Evolutionary conservation across 495 filamentous ascomycete genomes (phyloP).

Genomic region (Bombardia bombarda): DNA sequence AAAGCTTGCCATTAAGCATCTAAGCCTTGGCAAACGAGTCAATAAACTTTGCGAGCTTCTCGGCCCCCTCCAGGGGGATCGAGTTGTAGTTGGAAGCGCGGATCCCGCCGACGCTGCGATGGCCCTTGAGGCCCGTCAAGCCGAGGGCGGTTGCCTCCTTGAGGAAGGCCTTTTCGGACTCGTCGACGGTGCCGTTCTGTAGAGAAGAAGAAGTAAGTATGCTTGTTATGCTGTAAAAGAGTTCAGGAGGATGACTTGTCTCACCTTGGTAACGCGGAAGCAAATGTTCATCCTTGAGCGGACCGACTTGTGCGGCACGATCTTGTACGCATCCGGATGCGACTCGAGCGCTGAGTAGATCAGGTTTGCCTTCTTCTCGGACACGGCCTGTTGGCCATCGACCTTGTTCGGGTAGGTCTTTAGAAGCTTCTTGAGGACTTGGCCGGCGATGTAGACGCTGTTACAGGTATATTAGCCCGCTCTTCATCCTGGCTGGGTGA

Average conservation of each 20-base stretch:
- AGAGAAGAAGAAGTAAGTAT: background rate
- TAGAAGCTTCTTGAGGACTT: conserved; percentile 68
- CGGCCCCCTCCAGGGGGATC: conserved; percentile 46
- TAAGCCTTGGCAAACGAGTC: conserved; percentile 43
- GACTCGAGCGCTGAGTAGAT: conserved; percentile 70
- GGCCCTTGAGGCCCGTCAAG: conserved; percentile 70
- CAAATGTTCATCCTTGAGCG: conserved; percentile 90
- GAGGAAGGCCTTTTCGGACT: conserved; percentile 68
- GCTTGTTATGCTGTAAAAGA: no score
- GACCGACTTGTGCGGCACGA: conserved; percentile 64
- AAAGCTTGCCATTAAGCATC: background rate
- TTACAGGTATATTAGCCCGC: background rate
- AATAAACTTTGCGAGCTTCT: conserved; percentile 53
- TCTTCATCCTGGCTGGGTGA: background rate
- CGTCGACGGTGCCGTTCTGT: conserved; percentile 49
- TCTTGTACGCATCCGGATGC: conserved; percentile 57
- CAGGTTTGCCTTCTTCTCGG: conserved; percentile 60
- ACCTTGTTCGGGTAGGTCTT: conserved; percentile 55
- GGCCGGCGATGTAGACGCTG: conserved; percentile 75
- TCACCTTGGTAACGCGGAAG: conserved; percentile 58
- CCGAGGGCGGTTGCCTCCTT: conserved; percentile 55
- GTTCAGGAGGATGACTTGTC: no score
- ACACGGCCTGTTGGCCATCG: conserved; percentile 59
- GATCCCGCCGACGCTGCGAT: conserved; percentile 71
- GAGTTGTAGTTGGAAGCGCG: conserved; percentile 60